phyloP scores from a whole-genome alignment of 2,329 filamentous ascomycete species.

The Stenocarpella maydis region DNA sequence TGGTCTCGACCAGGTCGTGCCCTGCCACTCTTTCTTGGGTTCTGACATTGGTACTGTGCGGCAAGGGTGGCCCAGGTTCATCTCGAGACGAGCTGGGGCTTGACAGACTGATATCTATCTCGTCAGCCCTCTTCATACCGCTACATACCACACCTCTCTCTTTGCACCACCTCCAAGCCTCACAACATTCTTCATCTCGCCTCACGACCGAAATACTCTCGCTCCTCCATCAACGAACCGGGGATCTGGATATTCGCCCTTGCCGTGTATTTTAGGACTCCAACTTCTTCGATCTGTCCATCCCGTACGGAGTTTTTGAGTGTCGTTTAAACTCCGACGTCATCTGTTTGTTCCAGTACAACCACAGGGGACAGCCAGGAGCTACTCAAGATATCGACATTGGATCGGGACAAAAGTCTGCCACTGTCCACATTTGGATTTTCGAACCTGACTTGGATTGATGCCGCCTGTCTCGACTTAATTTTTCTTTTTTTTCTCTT shows the following conservation, averaged over 20 bases:
- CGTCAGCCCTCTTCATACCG: constrained; percentile 31
- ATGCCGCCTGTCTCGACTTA: constrained; percentile 26
- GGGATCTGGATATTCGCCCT: constrained; percentile 21
- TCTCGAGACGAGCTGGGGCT: constrained; percentile 26
- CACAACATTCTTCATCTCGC: constrained; percentile 25
- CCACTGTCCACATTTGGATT: constrained; percentile 38
- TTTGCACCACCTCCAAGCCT: constrained; percentile 27
- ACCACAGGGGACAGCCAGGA: constrained; percentile 33
- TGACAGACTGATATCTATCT: constrained; percentile 27
- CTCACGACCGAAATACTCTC: constrained; percentile 28
- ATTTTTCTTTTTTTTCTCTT: constrained; percentile 29
- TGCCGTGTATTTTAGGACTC: neutral
- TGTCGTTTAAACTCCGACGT: constrained; percentile 62
- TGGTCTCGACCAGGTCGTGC: constrained; percentile 7
- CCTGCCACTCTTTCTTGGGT: constrained; percentile 4
- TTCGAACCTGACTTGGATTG: constrained; percentile 27
- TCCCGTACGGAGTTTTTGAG: constrained; percentile 37
- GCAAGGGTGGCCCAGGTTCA: constrained; percentile 21
- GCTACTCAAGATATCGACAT: constrained; percentile 37
- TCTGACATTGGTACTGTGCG: constrained; percentile 23
- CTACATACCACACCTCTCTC: constrained; percentile 29
- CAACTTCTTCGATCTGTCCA: constrained; percentile 34
- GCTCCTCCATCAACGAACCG: constrained; percentile 23
- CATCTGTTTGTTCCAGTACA: constrained; percentile 42
- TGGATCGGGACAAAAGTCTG: constrained; percentile 38